phyloP scores from a whole-genome alignment of 345 rosid genomes.

The Salix exigua region DNA sequence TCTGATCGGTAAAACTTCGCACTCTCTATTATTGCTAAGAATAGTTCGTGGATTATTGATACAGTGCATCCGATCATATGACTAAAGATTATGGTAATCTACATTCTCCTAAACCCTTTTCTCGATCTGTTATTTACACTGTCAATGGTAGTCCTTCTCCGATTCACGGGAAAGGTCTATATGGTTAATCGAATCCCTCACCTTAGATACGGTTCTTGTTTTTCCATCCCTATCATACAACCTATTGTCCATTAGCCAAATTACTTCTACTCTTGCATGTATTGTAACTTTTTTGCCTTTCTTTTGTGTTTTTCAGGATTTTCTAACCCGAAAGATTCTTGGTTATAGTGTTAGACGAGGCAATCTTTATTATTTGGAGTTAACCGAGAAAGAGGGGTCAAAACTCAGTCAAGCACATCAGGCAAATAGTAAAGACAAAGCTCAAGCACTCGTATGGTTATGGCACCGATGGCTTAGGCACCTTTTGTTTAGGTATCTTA shows the following conservation, averaged over 20 bases:
- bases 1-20: neutral
- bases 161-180: neutral
- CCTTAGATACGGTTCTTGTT: neutral
- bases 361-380: no score
- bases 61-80: neutral
- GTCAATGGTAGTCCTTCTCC: neutral
- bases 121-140: neutral
- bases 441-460: no score
- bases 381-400: no score
- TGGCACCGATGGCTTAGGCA: no score
- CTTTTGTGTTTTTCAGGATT: slow-evolving; percentile 4
- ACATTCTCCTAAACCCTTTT: neutral
- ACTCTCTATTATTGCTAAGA: neutral
- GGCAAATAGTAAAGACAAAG: no score
- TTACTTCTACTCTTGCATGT: neutral
- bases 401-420: no score
- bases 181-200: neutral
- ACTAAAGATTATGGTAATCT: neutral
- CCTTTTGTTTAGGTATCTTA: no score
- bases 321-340: slow-evolving; percentile 2
- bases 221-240: no score
- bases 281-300: no score
- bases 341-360: slow-evolving; percentile 3
- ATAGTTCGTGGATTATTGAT: no score
- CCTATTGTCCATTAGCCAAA: neutral